Evolutionary conservation across 176 grass and related monocot genomes (phyloP), one percentile per base, ranked within the genome.

Genomic region (Eleusine coracana): DNA sequence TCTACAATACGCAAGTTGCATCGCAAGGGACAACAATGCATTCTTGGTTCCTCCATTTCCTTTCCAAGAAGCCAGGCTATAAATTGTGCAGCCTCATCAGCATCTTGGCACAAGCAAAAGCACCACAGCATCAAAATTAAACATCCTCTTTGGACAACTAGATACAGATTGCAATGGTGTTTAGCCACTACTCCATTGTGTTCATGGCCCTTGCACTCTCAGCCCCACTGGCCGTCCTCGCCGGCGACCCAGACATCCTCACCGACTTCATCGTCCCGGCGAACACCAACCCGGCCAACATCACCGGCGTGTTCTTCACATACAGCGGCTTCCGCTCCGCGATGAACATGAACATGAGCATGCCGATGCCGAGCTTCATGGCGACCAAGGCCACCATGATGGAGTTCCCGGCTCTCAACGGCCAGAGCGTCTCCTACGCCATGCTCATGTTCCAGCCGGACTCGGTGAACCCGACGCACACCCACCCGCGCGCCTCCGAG

Each of bases 231-330:
- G 64, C 17, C 0, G 23, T 38, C 0, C 36, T 73, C 17, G 76
- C 59, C 25, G 76, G 84, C 4, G 76, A 86, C 58, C 84, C 84
- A 0, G 84, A 74, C 77, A 74, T 86, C 84, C 84, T 80, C 4
- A 58, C 77, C 18, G 77, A 80, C 84, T 86, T 67, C 37, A 9
- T 86, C 36, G 25, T 55, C 25, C 84, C 69, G 0, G 0, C 25
- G 5, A 12, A 37, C 2, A 6, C 6, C 1, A 63, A 65, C 60
- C 25, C 60, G 3, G 23, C 10, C 3, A 63, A 63, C 75, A 64
- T 86, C 70, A 86, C 68, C n/a, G 64, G 61, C 29, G 84, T 73
- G 16, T 70, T 25, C 48, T 70, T 25, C 60, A 76, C 68, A 25
- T 21, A 60, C 56, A 73, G 77, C 1, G 81, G 79, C 16, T 80